Conservation (phyloP, 1,139 yeast species). For the Candida sanyaensis region DNA sequence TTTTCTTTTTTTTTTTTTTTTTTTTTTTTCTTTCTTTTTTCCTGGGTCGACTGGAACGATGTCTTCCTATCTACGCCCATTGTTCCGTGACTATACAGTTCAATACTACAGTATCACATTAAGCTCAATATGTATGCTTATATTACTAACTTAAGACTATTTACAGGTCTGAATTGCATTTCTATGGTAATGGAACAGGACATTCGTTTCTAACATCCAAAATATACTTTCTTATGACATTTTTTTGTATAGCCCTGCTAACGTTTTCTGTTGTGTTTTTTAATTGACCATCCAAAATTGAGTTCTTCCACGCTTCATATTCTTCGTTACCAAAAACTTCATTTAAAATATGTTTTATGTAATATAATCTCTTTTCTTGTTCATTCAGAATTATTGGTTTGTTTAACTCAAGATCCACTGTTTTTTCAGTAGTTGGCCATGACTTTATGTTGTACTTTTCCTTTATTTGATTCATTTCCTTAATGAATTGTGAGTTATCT, state of each 20-base stretch:
- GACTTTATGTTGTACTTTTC: conserved; percentile 54
- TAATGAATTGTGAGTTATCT: conserved; percentile 36
- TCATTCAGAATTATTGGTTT: conserved; percentile 16
- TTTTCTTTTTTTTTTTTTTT: too few relatives aligned
- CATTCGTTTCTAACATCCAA: conserved; percentile 38
- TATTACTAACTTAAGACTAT: neutral
- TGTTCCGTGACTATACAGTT: too few relatives aligned
- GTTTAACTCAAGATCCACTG: conserved; percentile 33
- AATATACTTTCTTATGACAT: conserved; percentile 43
- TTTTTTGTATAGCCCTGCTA: conserved; percentile 34
- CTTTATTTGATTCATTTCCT: conserved; percentile 50
- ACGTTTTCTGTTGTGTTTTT: conserved; percentile 25
- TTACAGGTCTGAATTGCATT: conserved; percentile 2
- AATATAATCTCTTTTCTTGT: conserved; percentile 29
- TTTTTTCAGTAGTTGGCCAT: conserved; percentile 57
- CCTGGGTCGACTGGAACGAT: too few relatives aligned
- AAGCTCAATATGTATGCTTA: too few relatives aligned
- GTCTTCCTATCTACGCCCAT: too few relatives aligned
- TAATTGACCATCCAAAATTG: conserved; percentile 27
- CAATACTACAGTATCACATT: too few relatives aligned
- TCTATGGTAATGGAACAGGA: conserved; percentile 26
- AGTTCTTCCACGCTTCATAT: conserved; percentile 23
- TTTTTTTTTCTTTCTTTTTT: too few relatives aligned
- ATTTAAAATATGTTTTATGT: conserved; percentile 35
- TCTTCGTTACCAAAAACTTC: conserved; percentile 31